Evolutionary conservation across 2,329 filamentous ascomycete genomes (phyloP), one percentile per base, ranked within the genome.

Genomic region (Aspergillus glaucus): DNA sequence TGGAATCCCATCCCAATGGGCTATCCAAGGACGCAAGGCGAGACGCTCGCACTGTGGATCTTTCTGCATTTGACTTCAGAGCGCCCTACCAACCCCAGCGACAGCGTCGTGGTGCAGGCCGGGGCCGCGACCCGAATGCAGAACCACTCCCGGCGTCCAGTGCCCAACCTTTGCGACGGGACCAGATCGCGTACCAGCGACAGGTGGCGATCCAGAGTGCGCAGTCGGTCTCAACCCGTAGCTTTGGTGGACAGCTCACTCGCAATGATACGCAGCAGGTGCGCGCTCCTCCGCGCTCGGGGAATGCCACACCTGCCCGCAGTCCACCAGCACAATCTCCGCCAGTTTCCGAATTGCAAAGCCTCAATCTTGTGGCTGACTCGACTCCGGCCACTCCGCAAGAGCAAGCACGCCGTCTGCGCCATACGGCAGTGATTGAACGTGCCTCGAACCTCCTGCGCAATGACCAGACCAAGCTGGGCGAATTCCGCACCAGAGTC

Each of bases 151-250:
- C 89, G 3, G 74, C 80, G 5, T 87, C 86, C 28, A 88, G 87
- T 47, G 86, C 87, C 1, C 88, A 93, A 56, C 85, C 89, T 1
- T 67, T 96, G 62, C 81, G 87, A 44, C 78, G 93, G 63, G 93
- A 94, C 55, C 89, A 97, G 68, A 73, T 95, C 46, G 92, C 93
- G 2, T 95, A 89, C 66, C 92, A 97, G 63, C 79, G 93, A 45
- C 89, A 95, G 62, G 84, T 95, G 77, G 91, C 90, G 37, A 89
- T 97, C 44, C 90, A 95, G 59, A 91, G 85, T 44, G 85, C 89
- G 1, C 89, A 94, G 62, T 88, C 89, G 0, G 79, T 88, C 0
- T 82, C 87, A 0, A 85, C 81, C 41, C 81, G 90, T 40, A 89
- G 83, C 2, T 96, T 96, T 72, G 90, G 91, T 40, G 89, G 90